Percentiles rank a stretch among this genome's conserved stretches.
phyloP scores from a whole-genome alignment of 2,329 filamentous ascomycete species.

The Fusarium sp. region DNA sequence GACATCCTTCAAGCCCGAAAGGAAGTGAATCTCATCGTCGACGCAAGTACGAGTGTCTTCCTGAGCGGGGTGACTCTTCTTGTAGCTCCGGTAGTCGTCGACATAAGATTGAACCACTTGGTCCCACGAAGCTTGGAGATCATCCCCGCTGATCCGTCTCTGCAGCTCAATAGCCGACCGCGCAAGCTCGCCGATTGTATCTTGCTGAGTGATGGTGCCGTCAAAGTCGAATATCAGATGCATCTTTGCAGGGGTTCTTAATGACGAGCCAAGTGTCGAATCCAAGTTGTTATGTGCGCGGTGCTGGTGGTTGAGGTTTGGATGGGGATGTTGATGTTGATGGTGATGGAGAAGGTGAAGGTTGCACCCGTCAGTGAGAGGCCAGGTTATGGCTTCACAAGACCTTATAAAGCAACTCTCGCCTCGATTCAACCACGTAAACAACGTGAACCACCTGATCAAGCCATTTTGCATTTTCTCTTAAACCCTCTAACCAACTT shows the following conservation, averaged over 20 bases:
- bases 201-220: slow-evolving; percentile 67
- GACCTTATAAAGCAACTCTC: neutral
- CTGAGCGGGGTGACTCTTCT: slow-evolving; percentile 48
- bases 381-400: neutral
- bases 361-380: slow-evolving; percentile 20
- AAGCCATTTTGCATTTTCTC: slow-evolving; percentile 1
- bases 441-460: slow-evolving; percentile 16
- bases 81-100: slow-evolving; percentile 56
- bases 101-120: slow-evolving; percentile 60
- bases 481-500: slow-evolving; percentile 11
- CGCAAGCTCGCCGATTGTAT: slow-evolving; percentile 65
- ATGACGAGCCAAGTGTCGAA: neutral
- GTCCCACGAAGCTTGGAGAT: slow-evolving; percentile 58
- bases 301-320: neutral
- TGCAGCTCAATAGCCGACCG: slow-evolving; percentile 56
- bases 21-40: slow-evolving; percentile 57
- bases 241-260: slow-evolving; percentile 44
- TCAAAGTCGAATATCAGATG: slow-evolving; percentile 70
- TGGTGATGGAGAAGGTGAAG: neutral
- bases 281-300: slow-evolving; percentile 6
- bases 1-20: slow-evolving; percentile 57
- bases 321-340: neutral
- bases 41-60: slow-evolving; percentile 51
- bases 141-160: slow-evolving; percentile 38
- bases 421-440: neutral